Evolutionary conservation across 1,284 basidiomycete genomes (phyloP).

Genomic region (Pseudozyma hubeiensis): DNA sequence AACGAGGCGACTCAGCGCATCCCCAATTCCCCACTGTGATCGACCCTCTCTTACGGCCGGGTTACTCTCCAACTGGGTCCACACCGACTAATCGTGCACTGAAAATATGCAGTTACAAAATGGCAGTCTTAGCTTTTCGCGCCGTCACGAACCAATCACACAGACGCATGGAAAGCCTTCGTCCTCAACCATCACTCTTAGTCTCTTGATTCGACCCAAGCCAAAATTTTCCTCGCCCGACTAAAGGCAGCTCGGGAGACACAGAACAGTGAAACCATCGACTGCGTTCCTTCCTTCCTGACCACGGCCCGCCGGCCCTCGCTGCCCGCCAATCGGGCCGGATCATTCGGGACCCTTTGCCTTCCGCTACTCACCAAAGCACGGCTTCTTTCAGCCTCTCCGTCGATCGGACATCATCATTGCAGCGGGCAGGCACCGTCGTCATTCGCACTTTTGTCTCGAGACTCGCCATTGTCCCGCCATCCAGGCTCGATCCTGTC

Average conservation of each 20-base stretch:
- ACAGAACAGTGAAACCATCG: too few species aligned
- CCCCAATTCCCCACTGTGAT: conserved; percentile 3
- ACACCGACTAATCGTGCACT: not conserved
- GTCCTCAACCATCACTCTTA: conserved; percentile 8
- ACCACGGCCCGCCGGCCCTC: conserved; percentile 24
- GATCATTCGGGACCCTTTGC: not conserved
- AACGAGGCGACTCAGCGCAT: conserved; percentile 6
- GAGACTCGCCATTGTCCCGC: not conserved
- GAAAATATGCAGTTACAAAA: conserved; percentile 11
- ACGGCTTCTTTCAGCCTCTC: not conserved
- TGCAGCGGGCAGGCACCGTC: conserved; percentile 4
- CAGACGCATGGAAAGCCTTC: not conserved
- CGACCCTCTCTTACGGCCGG: conserved; percentile 12
- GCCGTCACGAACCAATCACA: conserved; percentile 14
- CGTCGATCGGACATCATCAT: not conserved
- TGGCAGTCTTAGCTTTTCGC: conserved; percentile 1
- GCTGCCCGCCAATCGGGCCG: conserved; percentile 24
- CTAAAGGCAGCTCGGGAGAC: not conserved
- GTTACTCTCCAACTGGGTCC: not conserved
- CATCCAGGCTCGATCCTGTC: not conserved
- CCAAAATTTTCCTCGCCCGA: conserved; percentile 19
- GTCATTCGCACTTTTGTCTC: not conserved
- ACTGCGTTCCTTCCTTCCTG: not conserved
- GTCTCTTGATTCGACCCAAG: conserved; percentile 12
- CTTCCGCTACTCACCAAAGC: not conserved